A percentile compares a stretch with the other conserved stretches of the same genome.
Evolutionary conservation across 2,329 filamentous ascomycete genomes (phyloP).

Genomic region (Talaromyces sp.): DNA sequence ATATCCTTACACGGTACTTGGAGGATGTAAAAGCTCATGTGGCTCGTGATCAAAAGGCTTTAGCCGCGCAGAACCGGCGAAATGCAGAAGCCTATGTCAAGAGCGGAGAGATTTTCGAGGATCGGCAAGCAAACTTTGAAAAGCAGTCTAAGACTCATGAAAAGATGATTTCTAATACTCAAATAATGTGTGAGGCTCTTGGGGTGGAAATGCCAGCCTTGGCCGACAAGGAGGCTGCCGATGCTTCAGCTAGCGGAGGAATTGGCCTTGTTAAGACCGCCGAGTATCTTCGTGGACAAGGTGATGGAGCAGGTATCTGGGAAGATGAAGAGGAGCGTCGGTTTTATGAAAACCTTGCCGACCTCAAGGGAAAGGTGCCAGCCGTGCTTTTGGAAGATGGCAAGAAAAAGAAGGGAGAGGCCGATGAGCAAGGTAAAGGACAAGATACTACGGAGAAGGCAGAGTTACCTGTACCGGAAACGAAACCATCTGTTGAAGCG

Average conservation of each 20-base stretch:
- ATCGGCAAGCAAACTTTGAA: constrained; percentile 92
- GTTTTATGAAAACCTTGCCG: constrained; percentile 95
- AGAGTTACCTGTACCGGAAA: constrained; percentile 34
- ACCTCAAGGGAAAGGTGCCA: constrained; percentile 92
- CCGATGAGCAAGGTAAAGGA: constrained; percentile 70
- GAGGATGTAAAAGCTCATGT: constrained; percentile 89
- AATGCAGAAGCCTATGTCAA: constrained; percentile 99
- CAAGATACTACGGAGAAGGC: constrained; percentile 38
- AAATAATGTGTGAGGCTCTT: constrained; percentile 82
- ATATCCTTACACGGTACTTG: constrained; percentile 80
- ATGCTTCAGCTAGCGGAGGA: constrained; percentile 63
- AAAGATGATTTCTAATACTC: constrained; percentile 82
- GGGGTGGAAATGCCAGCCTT: constrained; percentile 91
- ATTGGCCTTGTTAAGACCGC: constrained; percentile 93
- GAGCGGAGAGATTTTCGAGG: constrained; percentile 96
- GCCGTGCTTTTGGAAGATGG: constrained; percentile 87
- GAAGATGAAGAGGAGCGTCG: constrained; percentile 96
- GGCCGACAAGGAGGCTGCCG: constrained; percentile 71
- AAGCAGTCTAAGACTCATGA: constrained; percentile 90
- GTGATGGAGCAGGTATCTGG: constrained; percentile 92
- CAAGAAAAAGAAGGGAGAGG: constrained; percentile 86
- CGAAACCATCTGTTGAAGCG: constrained; percentile 50
- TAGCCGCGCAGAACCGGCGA: constrained; percentile 79
- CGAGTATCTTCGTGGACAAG: constrained; percentile 85
- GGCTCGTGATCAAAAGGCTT: constrained; percentile 83